Conservation (phyloP, 2,329 filamentous ascomycete species). For the Nemania sp. region DNA sequence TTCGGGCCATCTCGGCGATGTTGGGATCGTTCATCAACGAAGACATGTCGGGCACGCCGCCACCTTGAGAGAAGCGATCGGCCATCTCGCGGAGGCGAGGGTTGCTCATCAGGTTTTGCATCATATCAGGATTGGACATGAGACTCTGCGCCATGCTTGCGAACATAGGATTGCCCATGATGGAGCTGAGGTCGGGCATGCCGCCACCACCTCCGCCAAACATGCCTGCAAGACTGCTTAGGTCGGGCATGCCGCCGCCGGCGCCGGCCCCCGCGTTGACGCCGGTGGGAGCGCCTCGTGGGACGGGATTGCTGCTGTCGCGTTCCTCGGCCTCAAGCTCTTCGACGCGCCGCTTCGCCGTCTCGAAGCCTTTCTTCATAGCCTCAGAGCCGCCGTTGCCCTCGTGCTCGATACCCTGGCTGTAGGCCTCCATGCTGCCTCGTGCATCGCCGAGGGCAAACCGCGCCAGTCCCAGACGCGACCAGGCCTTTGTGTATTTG, state of each 20-base stretch:
- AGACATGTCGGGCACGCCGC: slow-evolving; percentile 87
- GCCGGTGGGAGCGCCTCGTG: slow-evolving; percentile 26
- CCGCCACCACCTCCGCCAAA: slow-evolving; percentile 71
- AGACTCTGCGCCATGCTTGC: slow-evolving; percentile 94
- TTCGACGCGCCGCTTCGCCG: slow-evolving; percentile 83
- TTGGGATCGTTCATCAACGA: slow-evolving; percentile 89
- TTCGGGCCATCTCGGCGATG: slow-evolving; percentile 77
- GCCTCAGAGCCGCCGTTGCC: slow-evolving; percentile 93
- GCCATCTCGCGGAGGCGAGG: slow-evolving; percentile 88
- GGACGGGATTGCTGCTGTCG: slow-evolving; percentile 53
- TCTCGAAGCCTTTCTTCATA: slow-evolving; percentile 97
- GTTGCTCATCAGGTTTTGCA: slow-evolving; percentile 93
- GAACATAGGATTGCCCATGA: slow-evolving; percentile 99
- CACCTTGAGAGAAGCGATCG: slow-evolving; percentile 73
- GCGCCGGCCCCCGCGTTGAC: slow-evolving; percentile 53
- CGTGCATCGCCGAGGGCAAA: slow-evolving; percentile 91
- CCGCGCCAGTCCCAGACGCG: slow-evolving; percentile 83
- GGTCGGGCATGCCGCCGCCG: slow-evolving; percentile 68
- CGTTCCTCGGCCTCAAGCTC: slow-evolving; percentile 68
- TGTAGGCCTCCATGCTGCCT: slow-evolving; percentile 93
- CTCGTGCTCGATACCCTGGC: slow-evolving; percentile 89
- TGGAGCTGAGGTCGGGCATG: slow-evolving; percentile 83
- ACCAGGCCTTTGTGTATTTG: slow-evolving; percentile 97
- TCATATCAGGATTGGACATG: slow-evolving; percentile 94
- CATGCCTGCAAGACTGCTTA: slow-evolving; percentile 73